Evolutionary conservation across 2,329 filamentous ascomycete species (phyloP).

Genomic region (Huntiella moniliformis): DNA sequence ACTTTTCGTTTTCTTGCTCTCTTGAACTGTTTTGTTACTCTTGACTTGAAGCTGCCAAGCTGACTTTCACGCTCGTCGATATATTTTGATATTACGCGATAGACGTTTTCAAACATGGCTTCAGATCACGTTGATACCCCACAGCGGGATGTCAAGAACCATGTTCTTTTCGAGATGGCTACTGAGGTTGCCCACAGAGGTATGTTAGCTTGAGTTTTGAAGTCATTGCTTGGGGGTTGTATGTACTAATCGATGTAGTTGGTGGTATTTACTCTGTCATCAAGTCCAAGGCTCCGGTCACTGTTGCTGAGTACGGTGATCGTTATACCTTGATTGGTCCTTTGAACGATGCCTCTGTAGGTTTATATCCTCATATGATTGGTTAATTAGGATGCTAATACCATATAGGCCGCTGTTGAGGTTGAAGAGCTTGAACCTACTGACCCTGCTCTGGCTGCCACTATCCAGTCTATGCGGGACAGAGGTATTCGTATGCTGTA

Average conservation of each 20-base stretch:
- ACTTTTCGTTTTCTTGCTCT: neutral
- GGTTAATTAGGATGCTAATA: neutral
- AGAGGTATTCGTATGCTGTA: conserved; percentile 81
- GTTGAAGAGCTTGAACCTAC: conserved; percentile 83
- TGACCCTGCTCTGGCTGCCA: conserved; percentile 57
- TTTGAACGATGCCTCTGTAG: conserved; percentile 73
- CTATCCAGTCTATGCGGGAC: conserved; percentile 82
- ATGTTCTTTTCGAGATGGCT: conserved; percentile 88
- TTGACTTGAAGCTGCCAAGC: neutral
- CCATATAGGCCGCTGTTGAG: conserved; percentile 69
- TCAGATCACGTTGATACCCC: conserved; percentile 22
- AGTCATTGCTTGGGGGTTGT: neutral
- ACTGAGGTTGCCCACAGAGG: conserved; percentile 95
- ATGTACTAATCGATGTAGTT: conserved; percentile 32
- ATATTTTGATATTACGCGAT: neutral
- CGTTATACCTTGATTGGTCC: conserved; percentile 90
- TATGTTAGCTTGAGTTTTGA: conserved; percentile 23
- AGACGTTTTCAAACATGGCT: conserved; percentile 8
- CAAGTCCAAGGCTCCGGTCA: conserved; percentile 96
- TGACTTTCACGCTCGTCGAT: neutral
- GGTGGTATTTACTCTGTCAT: conserved; percentile 98
- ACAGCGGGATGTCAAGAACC: conserved; percentile 69
- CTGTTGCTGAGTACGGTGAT: conserved; percentile 95
- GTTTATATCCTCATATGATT: conserved; percentile 16
- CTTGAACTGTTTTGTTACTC: neutral